Evolutionary conservation across 2,329 filamentous ascomycete genomes (phyloP).

Genomic region (Cladosporium sphaerospermum): DNA sequence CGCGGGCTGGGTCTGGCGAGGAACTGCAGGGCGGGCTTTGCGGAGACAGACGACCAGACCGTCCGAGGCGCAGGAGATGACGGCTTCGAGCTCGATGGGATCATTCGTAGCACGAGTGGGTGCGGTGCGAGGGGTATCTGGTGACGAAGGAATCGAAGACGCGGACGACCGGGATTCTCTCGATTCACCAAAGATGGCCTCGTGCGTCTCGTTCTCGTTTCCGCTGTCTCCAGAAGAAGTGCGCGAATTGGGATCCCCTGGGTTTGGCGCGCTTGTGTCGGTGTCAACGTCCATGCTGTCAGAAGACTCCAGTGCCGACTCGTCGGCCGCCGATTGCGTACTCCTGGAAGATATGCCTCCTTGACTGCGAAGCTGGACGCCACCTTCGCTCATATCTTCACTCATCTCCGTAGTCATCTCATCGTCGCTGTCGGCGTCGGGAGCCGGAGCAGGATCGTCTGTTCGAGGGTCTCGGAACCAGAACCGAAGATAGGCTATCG

Average conservation of each 20-base stretch:
- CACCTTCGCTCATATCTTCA: constrained; percentile 45
- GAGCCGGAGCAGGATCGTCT: constrained; percentile 31
- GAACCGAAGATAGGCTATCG: constrained; percentile 82
- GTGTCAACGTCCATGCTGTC: constrained; percentile 14
- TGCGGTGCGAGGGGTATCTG: constrained; percentile 19
- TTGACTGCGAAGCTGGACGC: constrained; percentile 39
- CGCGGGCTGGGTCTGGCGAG: constrained; percentile 47
- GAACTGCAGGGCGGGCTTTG: constrained; percentile 64
- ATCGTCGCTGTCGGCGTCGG: constrained; percentile 37
- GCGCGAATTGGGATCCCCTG: constrained; percentile 23
- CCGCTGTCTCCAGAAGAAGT: constrained; percentile 44
- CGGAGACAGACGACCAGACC: constrained; percentile 77
- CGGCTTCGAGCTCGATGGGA: constrained; percentile 71
- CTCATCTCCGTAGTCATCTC: constrained; percentile 44
- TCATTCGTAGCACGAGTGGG: constrained; percentile 22
- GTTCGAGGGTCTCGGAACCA: constrained; percentile 70
- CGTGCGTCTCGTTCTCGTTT: constrained; percentile 34
- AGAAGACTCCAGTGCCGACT: constrained; percentile 13
- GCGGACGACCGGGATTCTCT: constrained; percentile 32
- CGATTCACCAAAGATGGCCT: constrained; percentile 40
- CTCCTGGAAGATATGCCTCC: constrained; percentile 18
- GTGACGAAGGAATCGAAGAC: constrained; percentile 27
- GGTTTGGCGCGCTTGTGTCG: constrained; percentile 1
- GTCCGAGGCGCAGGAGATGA: constrained; percentile 87
- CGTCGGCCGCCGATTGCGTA: constrained; percentile 21